Percentiles rank a stretch among this genome's conserved stretches.
phyloP scores from a whole-genome alignment of 331 rosid species.

The Quercus phellos region DNA sequence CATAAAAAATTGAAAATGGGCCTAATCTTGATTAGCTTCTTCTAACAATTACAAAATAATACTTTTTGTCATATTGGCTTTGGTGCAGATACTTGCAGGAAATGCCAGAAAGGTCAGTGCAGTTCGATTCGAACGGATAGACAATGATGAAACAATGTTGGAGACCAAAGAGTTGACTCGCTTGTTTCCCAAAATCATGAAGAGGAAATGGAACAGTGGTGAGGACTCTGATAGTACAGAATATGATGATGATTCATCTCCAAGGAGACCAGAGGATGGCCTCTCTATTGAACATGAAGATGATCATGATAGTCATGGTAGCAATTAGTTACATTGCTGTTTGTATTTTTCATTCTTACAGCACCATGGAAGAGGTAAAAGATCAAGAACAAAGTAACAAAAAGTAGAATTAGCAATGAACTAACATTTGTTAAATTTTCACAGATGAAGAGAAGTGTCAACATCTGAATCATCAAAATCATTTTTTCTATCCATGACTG shows the following conservation, averaged over 20 bases:
- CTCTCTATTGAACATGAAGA: conserved; percentile 50
- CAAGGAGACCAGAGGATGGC: conserved; percentile 42
- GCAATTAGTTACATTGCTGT: conserved; percentile 18
- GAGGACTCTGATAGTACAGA: conserved; percentile 50
- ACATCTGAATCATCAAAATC: conserved; percentile 20
- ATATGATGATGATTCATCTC: conserved; percentile 52
- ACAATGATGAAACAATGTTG: conserved; percentile 36
- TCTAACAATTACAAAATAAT: background rate
- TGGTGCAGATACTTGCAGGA: conserved; percentile 82
- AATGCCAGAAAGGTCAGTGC: conserved; percentile 96
- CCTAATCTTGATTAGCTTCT: background rate
- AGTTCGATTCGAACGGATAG: conserved; percentile 76
- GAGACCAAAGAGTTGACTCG: conserved; percentile 63
- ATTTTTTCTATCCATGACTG: conserved; percentile 16
- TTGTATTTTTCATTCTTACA: conserved; percentile 39
- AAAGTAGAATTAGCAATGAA: conserved; percentile 16
- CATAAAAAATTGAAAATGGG: background rate
- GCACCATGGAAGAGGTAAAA: conserved; percentile 34
- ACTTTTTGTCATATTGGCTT: conserved; percentile 9
- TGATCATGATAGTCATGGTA: conserved; percentile 33
- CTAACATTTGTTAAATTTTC: conserved; percentile 11
- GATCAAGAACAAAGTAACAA: conserved; percentile 21
- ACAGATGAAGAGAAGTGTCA: conserved; percentile 27
- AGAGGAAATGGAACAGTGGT: conserved; percentile 62
- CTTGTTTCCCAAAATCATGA: conserved; percentile 76